Conservation (phyloP, 1,284 basidiomycete genomes). For the Pseudozyma thailandica region DNA sequence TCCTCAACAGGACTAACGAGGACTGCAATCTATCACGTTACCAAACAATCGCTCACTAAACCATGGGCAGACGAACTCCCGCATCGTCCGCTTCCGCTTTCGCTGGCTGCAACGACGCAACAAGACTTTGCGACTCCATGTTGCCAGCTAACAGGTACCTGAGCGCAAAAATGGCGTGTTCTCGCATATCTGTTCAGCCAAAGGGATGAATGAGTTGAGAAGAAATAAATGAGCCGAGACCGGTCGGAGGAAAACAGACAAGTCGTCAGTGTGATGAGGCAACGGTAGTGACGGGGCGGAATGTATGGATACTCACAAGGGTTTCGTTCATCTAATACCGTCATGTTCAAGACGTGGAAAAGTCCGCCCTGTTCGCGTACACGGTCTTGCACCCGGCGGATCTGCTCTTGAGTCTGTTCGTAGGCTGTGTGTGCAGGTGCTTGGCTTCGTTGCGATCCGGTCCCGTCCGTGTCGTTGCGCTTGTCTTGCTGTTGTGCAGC, state of each 20-base stretch:
- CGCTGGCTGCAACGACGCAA: conserved; percentile 46
- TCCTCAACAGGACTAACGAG: not conserved
- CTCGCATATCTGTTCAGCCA: conserved; percentile 54
- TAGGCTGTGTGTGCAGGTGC: not conserved
- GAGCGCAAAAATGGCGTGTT: conserved; percentile 64
- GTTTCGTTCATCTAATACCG: conserved; percentile 61
- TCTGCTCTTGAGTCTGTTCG: conserved; percentile 12
- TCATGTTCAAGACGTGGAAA: conserved; percentile 60
- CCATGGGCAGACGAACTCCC: conserved; percentile 23
- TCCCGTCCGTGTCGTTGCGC: not conserved
- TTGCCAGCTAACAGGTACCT: conserved; percentile 59
- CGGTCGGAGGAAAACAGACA: not conserved
- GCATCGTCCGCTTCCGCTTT: conserved; percentile 5
- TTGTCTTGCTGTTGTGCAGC: not conserved
- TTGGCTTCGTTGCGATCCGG: not conserved
- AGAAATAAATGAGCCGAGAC: not conserved
- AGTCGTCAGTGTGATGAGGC: not conserved
- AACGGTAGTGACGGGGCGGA: not conserved
- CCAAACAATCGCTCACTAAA: conserved; percentile 6
- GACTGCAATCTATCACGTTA: not conserved
- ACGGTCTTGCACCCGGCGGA: conserved; percentile 54
- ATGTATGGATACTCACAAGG: conserved; percentile 40
- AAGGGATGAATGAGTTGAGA: not conserved
- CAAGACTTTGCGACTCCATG: conserved; percentile 49
- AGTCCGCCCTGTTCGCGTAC: conserved; percentile 57